Percentiles rank a stretch among this genome's conserved stretches.
Conservation (phyloP, 257 asterid genomes). For the Solanum ossicruentum region DNA sequence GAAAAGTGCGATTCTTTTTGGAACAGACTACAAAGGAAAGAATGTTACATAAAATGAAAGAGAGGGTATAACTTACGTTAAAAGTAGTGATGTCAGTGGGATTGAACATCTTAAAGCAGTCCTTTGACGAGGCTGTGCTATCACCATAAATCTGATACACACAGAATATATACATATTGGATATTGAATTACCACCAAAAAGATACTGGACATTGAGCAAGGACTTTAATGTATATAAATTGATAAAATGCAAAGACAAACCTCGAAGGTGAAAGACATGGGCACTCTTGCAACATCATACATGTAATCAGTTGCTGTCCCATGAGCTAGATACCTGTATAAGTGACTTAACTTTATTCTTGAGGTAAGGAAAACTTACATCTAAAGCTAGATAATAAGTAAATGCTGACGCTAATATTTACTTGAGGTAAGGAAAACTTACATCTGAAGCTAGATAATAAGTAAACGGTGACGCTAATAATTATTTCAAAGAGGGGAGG, state of each 20-base stretch:
- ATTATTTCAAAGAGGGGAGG: not conserved
- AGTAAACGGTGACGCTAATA: not conserved
- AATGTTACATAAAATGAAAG: not conserved
- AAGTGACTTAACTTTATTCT: not conserved
- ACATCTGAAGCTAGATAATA: not conserved
- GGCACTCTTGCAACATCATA: slow-evolving; percentile 89
- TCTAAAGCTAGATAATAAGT: not conserved
- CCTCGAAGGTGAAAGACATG: slow-evolving; percentile 98
- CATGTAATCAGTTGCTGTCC: slow-evolving; percentile 97
- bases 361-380: not conserved
- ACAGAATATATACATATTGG: not conserved
- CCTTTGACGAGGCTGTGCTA: slow-evolving; percentile 62
- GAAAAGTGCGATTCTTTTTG: not conserved
- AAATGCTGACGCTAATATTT: not conserved
- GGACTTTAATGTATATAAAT: not conserved
- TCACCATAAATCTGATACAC: slow-evolving; percentile 82
- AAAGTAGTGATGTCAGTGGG: slow-evolving; percentile 73
- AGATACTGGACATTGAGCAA: not conserved
- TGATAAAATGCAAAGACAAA: slow-evolving; percentile 6
- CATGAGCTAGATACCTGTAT: slow-evolving; percentile 87
- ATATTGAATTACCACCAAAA: not conserved
- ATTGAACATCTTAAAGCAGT: slow-evolving; percentile 97
- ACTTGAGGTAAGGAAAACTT: not conserved
- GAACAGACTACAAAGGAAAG: not conserved
- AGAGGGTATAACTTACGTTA: slow-evolving; percentile 36